Evolutionary conservation across 495 filamentous ascomycete genomes (phyloP).

Genomic region (Collariella sp.): DNA sequence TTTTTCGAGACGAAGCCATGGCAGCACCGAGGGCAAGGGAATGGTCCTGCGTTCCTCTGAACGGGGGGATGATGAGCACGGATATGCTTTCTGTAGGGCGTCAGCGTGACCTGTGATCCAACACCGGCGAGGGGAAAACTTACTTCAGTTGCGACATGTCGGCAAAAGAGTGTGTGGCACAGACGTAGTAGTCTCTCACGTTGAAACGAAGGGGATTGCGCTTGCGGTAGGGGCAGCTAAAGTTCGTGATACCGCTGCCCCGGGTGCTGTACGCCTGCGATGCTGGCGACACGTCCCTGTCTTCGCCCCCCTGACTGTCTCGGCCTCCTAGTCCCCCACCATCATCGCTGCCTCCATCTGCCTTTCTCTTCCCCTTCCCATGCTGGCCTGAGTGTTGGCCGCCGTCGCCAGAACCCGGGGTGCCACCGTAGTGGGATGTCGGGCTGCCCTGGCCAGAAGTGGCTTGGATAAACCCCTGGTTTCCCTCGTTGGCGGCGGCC

Average conservation of each 20-base stretch:
- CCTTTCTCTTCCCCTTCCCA: constrained; percentile 25
- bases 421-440: constrained; percentile 7
- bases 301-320: constrained; percentile 13
- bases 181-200: constrained; percentile 27
- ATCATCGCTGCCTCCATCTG: constrained; percentile 21
- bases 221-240: constrained; percentile 33
- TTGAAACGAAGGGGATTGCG: constrained; percentile 33
- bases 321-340: constrained; percentile 13
- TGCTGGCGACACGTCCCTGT: constrained; percentile 9
- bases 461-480: constrained; percentile 9
- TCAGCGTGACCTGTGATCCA: background rate
- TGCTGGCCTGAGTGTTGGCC: constrained; percentile 9
- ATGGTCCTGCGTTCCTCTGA: constrained; percentile 23
- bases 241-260: constrained; percentile 12
- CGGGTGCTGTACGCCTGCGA: constrained; percentile 10
- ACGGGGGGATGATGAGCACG: constrained; percentile 28
- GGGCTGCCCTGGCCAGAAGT: constrained; percentile 15
- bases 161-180: constrained; percentile 28
- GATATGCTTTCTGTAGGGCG: constrained; percentile 20
- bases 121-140: background rate
- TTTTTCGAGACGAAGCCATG: constrained; percentile 24
- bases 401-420: background rate
- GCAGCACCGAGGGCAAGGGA: constrained; percentile 22
- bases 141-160: constrained; percentile 33
- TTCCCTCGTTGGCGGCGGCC: constrained; percentile 14